Evolutionary conservation across 2,329 filamentous ascomycete genomes (phyloP).

Genomic region (Hypoxylon sp.): DNA sequence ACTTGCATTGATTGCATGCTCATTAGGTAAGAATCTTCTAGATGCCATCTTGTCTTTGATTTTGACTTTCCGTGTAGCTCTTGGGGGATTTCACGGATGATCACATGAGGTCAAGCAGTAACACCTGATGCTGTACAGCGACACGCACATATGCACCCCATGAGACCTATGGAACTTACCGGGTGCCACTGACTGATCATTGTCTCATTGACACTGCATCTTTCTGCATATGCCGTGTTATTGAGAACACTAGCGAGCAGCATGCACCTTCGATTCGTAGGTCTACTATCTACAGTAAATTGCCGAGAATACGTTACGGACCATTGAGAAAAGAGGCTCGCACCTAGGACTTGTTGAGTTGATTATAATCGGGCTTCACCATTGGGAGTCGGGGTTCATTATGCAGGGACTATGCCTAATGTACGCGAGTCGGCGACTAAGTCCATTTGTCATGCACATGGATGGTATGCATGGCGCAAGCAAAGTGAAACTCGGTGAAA

Average conservation of each 20-base stretch:
- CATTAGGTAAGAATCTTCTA: not conserved
- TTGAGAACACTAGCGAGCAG: not conserved
- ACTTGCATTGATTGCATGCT: not conserved
- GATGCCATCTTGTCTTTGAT: constrained; percentile 1
- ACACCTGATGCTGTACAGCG: not conserved
- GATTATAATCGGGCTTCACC: constrained; percentile 24
- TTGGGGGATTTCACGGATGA: not conserved
- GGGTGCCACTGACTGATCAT: constrained; percentile 1
- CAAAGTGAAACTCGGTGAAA: constrained; percentile 10
- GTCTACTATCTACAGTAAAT: not conserved
- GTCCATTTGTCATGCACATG: constrained; percentile 17
- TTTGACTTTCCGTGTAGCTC: not conserved
- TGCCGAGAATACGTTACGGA: not conserved
- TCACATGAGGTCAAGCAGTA: not conserved
- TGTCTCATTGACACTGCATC: constrained; percentile 9
- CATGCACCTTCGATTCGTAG: not conserved
- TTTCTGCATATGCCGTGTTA: not conserved
- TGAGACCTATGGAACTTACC: constrained; percentile 2
- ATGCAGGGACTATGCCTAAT: constrained; percentile 9
- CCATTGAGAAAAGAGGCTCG: constrained; percentile 22
- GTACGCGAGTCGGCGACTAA: constrained; percentile 30
- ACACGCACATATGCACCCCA: constrained; percentile 18
- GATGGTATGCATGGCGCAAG: constrained; percentile 24
- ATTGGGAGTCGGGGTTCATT: constrained; percentile 20
- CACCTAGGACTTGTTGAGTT: constrained; percentile 11